phyloP scores from a whole-genome alignment of 305 asterid genomes.

The Ruellia speciosa region DNA sequence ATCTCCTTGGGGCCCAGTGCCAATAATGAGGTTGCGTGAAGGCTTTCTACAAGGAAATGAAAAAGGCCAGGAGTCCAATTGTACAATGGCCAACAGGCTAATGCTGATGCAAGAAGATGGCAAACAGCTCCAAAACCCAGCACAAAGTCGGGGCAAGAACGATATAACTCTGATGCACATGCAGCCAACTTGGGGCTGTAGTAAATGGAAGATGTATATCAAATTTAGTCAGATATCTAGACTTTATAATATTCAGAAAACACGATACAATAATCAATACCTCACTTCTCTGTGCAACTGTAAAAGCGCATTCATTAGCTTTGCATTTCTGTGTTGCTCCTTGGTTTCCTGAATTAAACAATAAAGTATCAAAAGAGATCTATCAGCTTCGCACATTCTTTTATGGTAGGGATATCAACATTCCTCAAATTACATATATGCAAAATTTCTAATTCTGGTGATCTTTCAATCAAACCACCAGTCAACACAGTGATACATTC shows the following conservation, averaged over 20 bases:
- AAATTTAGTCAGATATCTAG: slow-evolving; percentile 13
- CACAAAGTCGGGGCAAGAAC: slow-evolving; percentile 63
- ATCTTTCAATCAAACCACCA: not conserved
- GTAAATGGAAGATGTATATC: slow-evolving; percentile 32
- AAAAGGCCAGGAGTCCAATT: slow-evolving; percentile 95
- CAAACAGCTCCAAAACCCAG: slow-evolving; percentile 85
- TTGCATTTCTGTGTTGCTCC: slow-evolving; percentile 93
- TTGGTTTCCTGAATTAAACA: slow-evolving; percentile 56
- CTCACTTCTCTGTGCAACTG: slow-evolving; percentile 87
- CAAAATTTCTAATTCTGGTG: not conserved
- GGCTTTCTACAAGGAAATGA: slow-evolving; percentile 55
- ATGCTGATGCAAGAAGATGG: slow-evolving; percentile 81
- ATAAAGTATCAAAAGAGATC: slow-evolving; percentile 11
- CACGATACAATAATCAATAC: slow-evolving; percentile 30
- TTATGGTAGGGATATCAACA: not conserved
- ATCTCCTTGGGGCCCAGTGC: slow-evolving; percentile 92
- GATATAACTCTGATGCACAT: slow-evolving; percentile 53
- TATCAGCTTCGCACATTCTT: slow-evolving; percentile 2
- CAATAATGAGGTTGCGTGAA: slow-evolving; percentile 66
- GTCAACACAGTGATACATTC: not conserved
- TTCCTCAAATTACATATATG: not conserved
- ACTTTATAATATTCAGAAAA: slow-evolving; percentile 16
- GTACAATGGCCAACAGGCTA: slow-evolving; percentile 95
- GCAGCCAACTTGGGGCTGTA: slow-evolving; percentile 94
- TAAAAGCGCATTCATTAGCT: slow-evolving; percentile 68